phyloP scores from a whole-genome alignment of 106 monocot species.

The Allium fistulosum region DNA sequence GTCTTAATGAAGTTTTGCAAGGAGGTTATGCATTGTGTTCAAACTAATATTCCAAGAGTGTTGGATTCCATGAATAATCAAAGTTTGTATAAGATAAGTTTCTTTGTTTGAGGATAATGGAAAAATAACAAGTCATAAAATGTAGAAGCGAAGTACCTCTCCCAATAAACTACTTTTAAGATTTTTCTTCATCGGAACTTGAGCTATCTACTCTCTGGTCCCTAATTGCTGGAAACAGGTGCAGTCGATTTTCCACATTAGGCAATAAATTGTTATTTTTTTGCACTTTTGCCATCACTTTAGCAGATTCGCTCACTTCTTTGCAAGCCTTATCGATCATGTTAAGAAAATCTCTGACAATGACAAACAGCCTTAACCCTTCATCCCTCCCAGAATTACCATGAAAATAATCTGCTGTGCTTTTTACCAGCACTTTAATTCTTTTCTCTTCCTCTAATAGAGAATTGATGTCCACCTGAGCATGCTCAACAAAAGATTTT shows the following conservation, averaged over 20 bases:
- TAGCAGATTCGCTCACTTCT: constrained; percentile 24
- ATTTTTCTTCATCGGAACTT: constrained; percentile 28
- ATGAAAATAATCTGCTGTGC: constrained; percentile 50
- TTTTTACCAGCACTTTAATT: constrained; percentile 37
- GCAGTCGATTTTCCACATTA: constrained; percentile 7
- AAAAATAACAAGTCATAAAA: no score
- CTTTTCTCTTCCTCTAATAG: constrained; percentile 38
- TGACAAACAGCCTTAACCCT: constrained; percentile 40
- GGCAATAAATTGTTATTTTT: constrained; percentile 11
- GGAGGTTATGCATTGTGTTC: no score
- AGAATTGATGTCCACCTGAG: constrained; percentile 25
- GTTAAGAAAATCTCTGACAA: constrained; percentile 40
- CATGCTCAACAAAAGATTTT: constrained; percentile 39
- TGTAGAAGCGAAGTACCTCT: no score
- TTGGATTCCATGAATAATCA: no score
- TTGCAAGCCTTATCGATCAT: constrained; percentile 42
- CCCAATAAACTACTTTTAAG: not conserved
- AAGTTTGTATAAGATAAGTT: no score
- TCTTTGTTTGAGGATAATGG: no score
- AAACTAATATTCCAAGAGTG: no score
- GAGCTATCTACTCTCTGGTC: constrained; percentile 28
- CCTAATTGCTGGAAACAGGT: constrained; percentile 43
- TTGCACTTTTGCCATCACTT: constrained; percentile 3
- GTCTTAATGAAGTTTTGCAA: no score
- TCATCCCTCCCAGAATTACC: constrained; percentile 61